Evolutionary conservation across 2,329 filamentous ascomycete species (phyloP).

Genomic region (Aureobasidium sp.): DNA sequence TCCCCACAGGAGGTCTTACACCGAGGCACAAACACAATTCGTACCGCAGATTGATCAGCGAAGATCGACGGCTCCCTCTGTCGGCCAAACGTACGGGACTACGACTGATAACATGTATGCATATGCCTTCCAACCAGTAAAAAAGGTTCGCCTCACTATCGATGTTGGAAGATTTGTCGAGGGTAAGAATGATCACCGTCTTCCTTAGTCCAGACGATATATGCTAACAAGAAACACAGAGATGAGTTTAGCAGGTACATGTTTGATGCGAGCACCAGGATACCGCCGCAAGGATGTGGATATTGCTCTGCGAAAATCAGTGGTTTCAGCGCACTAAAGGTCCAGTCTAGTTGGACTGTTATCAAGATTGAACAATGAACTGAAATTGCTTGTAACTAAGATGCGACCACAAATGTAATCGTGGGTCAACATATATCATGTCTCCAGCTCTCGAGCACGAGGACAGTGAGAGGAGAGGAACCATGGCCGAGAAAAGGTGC

Average conservation of each 20-base stretch:
- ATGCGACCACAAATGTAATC: no score
- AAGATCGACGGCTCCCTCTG: neutral
- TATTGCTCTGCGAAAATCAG: neutral
- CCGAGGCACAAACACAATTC: neutral
- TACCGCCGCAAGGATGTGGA: slow-evolving; percentile 6
- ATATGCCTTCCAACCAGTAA: neutral
- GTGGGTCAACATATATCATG: no score
- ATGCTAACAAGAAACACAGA: neutral
- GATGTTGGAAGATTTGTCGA: neutral
- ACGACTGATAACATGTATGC: neutral
- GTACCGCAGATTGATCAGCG: neutral
- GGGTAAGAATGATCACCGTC: neutral
- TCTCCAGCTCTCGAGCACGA: no score
- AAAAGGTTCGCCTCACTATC: neutral
- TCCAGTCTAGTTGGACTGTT: no score
- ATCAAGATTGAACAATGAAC: neutral
- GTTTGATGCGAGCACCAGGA: slow-evolving; percentile 8
- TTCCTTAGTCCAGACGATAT: neutral
- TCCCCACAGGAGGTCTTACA: neutral
- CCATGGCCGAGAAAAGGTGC: no score
- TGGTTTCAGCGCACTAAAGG: neutral
- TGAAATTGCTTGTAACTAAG: no score
- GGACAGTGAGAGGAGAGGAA: no score
- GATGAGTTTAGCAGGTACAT: neutral
- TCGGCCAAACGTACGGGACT: neutral